A percentile compares a stretch with the other conserved stretches of the same genome.
These are phyloP conservation scores for Adansonia madagascariensis DNA, from an alignment of 441 rosid genomes.

Conservation along the genomic window DNA sequence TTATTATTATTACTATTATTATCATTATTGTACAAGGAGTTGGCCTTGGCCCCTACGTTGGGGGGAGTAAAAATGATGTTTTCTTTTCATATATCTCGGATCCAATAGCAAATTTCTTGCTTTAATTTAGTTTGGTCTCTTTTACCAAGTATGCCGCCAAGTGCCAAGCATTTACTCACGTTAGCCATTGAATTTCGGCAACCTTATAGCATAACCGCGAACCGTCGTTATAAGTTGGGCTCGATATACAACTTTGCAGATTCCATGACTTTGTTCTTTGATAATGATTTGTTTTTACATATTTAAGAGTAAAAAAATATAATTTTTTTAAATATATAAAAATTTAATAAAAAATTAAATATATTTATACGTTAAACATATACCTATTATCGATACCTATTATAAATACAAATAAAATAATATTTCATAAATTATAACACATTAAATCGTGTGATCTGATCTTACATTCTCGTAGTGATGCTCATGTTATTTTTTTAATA, in stretches of 20 bases:
- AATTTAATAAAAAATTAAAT: no score
- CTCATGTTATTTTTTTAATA: no score
- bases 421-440: neutral
- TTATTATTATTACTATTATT: neutral
- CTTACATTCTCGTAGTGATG: neutral
- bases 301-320: no score
- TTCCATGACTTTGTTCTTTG: neutral
- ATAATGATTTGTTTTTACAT: neutral
- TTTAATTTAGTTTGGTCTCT: neutral
- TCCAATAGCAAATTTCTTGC: neutral
- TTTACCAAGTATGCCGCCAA: neutral
- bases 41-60: neutral
- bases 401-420: no score
- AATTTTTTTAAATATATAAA: no score
- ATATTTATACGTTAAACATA: no score
- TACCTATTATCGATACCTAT: no score
- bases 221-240: neutral
- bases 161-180: neutral
- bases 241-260: neutral
- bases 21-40: neutral
- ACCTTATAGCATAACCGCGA: neutral
- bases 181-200: conserved; percentile 3
- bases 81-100: neutral
- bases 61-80: neutral
- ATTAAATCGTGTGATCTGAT: neutral